Base-by-base conservation (phyloP, 306 rosid genomes). In the Acacia melanoxylon region DNA sequence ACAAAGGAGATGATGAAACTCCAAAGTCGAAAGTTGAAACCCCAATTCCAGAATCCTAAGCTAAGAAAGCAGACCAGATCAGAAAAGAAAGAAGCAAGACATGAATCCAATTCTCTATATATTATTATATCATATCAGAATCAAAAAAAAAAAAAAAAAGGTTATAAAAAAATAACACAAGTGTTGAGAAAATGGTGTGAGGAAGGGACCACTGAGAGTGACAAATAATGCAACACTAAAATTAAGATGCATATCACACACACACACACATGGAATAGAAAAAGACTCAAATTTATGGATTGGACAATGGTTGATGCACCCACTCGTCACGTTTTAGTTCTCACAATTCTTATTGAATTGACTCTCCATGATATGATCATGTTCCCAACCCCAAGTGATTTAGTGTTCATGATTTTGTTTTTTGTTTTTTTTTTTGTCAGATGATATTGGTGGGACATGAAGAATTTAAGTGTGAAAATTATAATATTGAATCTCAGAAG, bases 21-120 rank as follows among this genome's bases (percentile, higher is more conserved):
- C 4, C 13, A 8, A n/a, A 20, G 62, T 56, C 59, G 6, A 80
- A 76, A 75, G 27, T 20, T 71, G 7, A 80, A 77, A 76, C 67
- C 58, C 63, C 49, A 74, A 77, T 70, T 66, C 74, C 70, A 79
- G 88, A 68, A 85, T 85, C 91, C 86, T 59, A 82, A 72, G 88
- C 70, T 77, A 77, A 49, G 68, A 19, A 75, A 81, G 79, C 72
- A 82, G 67, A 79, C 71, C 66, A 81, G n/a, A 65, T 62, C 70
- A 81, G 83, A 65, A 54, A 82, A 83, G 69, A 82, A 62, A 81
- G 83, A 75, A 87, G 67, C 12, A 83, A 86, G 83, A 78, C 72
- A 88, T 86, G 91, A 84, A 92, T 91, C 96, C 70, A 81, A 83
- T 89, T 87, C 92, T 58, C 75, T 68, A 73, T 29, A 4, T 78